Evolutionary conservation across 257 asterid species (phyloP).

Genomic region (Plantago major): DNA sequence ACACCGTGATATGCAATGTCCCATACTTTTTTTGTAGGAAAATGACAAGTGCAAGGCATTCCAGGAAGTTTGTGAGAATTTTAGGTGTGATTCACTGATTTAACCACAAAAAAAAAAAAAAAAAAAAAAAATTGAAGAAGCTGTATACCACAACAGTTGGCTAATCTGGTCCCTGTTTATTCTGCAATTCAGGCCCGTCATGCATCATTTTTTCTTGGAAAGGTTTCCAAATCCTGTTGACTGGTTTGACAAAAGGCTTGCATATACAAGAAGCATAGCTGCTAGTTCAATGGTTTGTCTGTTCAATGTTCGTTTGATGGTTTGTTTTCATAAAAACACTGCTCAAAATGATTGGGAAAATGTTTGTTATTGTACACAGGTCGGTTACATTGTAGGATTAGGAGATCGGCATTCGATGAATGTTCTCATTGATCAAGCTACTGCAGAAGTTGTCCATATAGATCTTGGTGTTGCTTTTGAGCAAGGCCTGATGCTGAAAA

Average conservation of each 20-base stretch:
- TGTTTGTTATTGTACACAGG: conserved; percentile 36
- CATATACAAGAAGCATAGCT: conserved; percentile 95
- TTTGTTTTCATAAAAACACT: not conserved
- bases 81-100: conserved; percentile 43
- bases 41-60: conserved; percentile 80
- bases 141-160: conserved; percentile 12
- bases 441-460: conserved; percentile 97
- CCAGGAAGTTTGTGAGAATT: conserved; percentile 72
- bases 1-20: not conserved
- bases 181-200: conserved; percentile 75
- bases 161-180: conserved; percentile 22
- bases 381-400: conserved; percentile 96
- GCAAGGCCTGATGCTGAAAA: conserved; percentile 98
- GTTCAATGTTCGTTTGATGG: not conserved
- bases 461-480: conserved; percentile 99
- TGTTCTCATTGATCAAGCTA: conserved; percentile 85
- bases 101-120: no score
- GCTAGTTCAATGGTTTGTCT: conserved; percentile 93
- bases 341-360: conserved; percentile 6
- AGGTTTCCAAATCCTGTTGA: conserved; percentile 89
- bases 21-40: conserved; percentile 46
- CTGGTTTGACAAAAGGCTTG: conserved; percentile 98
- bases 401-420: conserved; percentile 98
- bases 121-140: no score
- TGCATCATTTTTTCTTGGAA: conserved; percentile 97